Evolutionary conservation across 352 stramenopile species (phyloP).

Genomic region (Nothophytophthora sp.): DNA sequence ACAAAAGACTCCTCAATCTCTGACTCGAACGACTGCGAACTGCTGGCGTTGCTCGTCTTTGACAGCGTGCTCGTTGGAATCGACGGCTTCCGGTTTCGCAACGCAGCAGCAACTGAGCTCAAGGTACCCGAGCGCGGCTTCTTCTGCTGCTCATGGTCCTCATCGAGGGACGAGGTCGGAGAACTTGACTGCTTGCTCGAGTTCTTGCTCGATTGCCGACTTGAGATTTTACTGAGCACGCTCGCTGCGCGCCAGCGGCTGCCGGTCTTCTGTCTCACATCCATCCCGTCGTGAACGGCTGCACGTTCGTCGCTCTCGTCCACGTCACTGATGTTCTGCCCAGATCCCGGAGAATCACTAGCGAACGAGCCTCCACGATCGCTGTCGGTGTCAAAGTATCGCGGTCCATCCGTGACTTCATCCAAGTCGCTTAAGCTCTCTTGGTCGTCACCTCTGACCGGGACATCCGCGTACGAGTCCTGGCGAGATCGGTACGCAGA

Average conservation of each 20-base stretch:
- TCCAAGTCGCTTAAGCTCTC: constrained; percentile 23
- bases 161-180: constrained; percentile 24
- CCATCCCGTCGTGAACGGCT: constrained; percentile 16
- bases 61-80: too few relatives aligned
- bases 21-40: constrained; percentile 23
- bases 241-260: constrained; percentile 44
- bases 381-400: constrained; percentile 57
- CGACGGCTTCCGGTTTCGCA: constrained; percentile 33
- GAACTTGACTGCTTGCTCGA: constrained; percentile 38
- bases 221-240: constrained; percentile 48
- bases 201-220: too few relatives aligned
- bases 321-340: constrained; percentile 13
- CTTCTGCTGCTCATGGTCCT: constrained; percentile 24
- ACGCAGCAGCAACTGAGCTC: constrained; percentile 27
- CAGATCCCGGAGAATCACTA: constrained; percentile 26
- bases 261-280: constrained; percentile 16
- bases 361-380: constrained; percentile 41
- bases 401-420: constrained; percentile 23
- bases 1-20: constrained; percentile 39
- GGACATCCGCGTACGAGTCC: constrained; percentile 33
- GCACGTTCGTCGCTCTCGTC: constrained; percentile 13
- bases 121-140: constrained; percentile 24
- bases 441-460: constrained; percentile 33
- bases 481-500: constrained; percentile 20
- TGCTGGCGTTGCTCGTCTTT: constrained; percentile 27